Evolutionary conservation across 2,329 filamentous ascomycete species (phyloP), one percentile per base, ranked within the genome.

Genomic region (Colletotrichum sp.): DNA sequence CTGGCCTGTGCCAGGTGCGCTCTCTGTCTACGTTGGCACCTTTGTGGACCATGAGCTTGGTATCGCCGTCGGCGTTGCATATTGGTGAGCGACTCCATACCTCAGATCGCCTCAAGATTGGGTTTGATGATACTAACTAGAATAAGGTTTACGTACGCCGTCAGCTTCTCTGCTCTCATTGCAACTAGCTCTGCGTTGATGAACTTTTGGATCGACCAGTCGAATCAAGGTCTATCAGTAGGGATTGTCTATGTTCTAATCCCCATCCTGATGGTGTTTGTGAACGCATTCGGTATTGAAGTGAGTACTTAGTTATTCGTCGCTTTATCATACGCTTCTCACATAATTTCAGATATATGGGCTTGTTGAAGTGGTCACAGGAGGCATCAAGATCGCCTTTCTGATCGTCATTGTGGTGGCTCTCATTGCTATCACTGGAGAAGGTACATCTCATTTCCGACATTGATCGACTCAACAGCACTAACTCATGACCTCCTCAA

Each of bases 11-110:
- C 82, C 82, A 1, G 82, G 82, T 27, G 82, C 82, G 3, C 39
- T 84, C 27, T 80, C 80, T 8, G 79, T 81, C 57, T 84, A 82
- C 57, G 81, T 83, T 12, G 79, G 81, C 68, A 80, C 81, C 68
- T 84, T 83, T 70, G 80, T 84, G 11, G 82, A 84, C 55, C 77
- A 73, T 12, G 82, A 83, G 48, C 76, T 84, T n/a, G 82, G 82
- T 8, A 81, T 83, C 30, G 79, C 79, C 8, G 79, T 83, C 25
- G 82, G 82, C 39, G 77, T 83, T 36, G 79, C 80, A 52, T 83
- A 84, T 68, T 84, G 82, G 82, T 83, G 69, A 64, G 82, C 75
- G 39, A 22, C 64, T 78, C 28, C 78, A n/a, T n/a, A 7, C 2
- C 25, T 57, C 3, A 16, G 25, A 9, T 27, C 27, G 9, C 12